Evolutionary conservation across 1,284 basidiomycete species (phyloP).

Genomic region (Ganoderma meredithae): DNA sequence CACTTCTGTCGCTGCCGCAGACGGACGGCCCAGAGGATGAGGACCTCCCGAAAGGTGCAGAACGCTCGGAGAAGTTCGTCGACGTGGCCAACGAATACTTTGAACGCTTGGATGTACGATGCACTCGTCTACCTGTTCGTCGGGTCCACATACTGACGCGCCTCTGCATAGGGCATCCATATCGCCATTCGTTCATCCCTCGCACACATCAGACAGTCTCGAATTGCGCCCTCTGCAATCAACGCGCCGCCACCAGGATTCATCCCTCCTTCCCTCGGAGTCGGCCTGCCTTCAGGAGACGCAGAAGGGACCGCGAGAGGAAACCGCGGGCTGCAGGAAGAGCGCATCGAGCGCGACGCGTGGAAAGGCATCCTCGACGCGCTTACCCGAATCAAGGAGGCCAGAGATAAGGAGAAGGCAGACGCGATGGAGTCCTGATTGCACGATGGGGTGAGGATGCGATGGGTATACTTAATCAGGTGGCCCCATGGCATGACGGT

Average conservation of each 20-base stretch:
- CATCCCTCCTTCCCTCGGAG: constrained; percentile 76
- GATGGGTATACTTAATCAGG: constrained; percentile 1
- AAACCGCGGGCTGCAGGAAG: constrained; percentile 74
- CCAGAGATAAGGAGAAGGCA: constrained; percentile 33
- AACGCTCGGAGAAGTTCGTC: constrained; percentile 84
- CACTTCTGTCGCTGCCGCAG: constrained; percentile 78
- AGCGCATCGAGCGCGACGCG: constrained; percentile 75
- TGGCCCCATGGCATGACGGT: constrained; percentile 25
- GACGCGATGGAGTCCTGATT: constrained; percentile 15
- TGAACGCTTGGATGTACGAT: constrained; percentile 72
- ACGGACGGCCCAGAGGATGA: constrained; percentile 69
- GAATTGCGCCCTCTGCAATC: constrained; percentile 83
- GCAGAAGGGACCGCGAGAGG: constrained; percentile 30
- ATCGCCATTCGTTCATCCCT: constrained; percentile 76
- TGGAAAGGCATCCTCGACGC: constrained; percentile 78
- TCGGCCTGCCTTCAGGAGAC: constrained; percentile 65
- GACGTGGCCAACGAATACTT: constrained; percentile 85
- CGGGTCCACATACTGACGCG: not conserved
- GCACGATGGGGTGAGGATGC: not conserved
- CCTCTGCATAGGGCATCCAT: constrained; percentile 56
- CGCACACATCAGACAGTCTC: constrained; percentile 81
- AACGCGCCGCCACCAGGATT: constrained; percentile 76
- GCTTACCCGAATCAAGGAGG: constrained; percentile 65
- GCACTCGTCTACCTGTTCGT: constrained; percentile 37
- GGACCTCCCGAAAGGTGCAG: constrained; percentile 75